These are phyloP conservation scores for Ogataea angusta DNA, from an alignment of 805 yeast species.

Conservation along the genomic window DNA sequence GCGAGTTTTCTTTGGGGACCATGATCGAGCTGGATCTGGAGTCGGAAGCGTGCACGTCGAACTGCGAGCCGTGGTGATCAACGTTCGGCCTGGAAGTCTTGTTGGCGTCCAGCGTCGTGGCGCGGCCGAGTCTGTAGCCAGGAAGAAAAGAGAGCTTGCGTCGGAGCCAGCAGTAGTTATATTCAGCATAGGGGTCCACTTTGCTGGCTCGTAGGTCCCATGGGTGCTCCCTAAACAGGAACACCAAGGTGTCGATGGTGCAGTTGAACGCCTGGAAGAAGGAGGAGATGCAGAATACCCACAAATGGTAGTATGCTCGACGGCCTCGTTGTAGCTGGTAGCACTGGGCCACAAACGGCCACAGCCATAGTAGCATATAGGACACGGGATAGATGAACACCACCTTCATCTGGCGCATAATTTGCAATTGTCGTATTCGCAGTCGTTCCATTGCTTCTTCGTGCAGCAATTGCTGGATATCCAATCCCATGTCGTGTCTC, in stretches of 20 bases:
- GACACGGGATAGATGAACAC: constrained; percentile 84
- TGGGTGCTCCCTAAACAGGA: constrained; percentile 73
- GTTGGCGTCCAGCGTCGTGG: background rate
- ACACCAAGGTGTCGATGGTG: constrained; percentile 71
- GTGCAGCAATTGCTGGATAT: constrained; percentile 42
- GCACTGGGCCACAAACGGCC: constrained; percentile 68
- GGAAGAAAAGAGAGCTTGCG: constrained; percentile 26
- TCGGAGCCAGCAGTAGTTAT: constrained; percentile 22
- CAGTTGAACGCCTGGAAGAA: constrained; percentile 81
- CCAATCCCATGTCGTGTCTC: constrained; percentile 27
- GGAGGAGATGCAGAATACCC: constrained; percentile 68
- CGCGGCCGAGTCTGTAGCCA: constrained; percentile 19
- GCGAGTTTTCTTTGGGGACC: constrained; percentile 6
- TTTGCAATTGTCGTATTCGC: constrained; percentile 58
- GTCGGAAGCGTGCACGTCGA: background rate
- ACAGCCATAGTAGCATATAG: constrained; percentile 75
- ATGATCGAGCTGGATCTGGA: constrained; percentile 2
- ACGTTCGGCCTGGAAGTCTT: background rate
- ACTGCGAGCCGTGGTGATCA: background rate
- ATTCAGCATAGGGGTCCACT: constrained; percentile 22
- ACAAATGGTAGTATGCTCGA: constrained; percentile 52
- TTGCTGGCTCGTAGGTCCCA: constrained; percentile 46
- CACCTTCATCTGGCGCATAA: constrained; percentile 73
- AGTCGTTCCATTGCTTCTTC: constrained; percentile 59
- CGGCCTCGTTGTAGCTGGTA: constrained; percentile 45